Base-by-base conservation (phyloP, 164 flowering plant genomes). In the Magnolia sinica region DNA sequence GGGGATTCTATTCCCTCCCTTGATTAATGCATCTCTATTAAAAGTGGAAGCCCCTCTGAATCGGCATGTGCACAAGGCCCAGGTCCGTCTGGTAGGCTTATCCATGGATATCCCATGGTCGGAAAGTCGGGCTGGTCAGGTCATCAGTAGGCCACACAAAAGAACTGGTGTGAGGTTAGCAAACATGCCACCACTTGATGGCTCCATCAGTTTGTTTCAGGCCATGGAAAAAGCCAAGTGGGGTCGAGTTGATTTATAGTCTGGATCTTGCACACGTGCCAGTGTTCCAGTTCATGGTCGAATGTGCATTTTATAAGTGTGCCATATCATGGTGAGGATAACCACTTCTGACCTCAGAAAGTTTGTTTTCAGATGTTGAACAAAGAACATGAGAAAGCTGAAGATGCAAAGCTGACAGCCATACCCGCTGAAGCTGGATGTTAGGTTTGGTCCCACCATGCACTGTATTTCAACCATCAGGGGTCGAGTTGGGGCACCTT, bases 321-420 rank as follows among this genome's bases (percentile, higher is more conserved):
- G 29, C 29, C 59, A 8, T 52, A 7, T 9, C 59, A 8, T 52
- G 59, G 59, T 52, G 14, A 52, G 59, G 13, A 52, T 14, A 19
- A 55, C 23, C 24, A 45, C 10, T 29, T 61, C 7, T 20, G 23
- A 29, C 8, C 20, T 58, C 20, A 10, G 51, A 59, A 69, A 20
- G 3, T 74, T 68, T 72, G 49, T 50, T 82, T 78, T 77, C 89
- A 94, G 98, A 90, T 92, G 87, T 89, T 94, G 10, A 94, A 94
- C 91, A 94, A 91, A 83, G 98, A 94, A 75, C 98, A 94, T 65
- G 98, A 94, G 82, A 89, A 91, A 77, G 96, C 95, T 11, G 98
- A 94, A 83, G 98, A 94, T 73, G 83, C 93, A 27, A 92, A 91
- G 84, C 92, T 96, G 27, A 80, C 84, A 2, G 78, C 90, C 1